phyloP scores from a whole-genome alignment of 495 filamentous ascomycete species.

The Filosporella fistucella region DNA sequence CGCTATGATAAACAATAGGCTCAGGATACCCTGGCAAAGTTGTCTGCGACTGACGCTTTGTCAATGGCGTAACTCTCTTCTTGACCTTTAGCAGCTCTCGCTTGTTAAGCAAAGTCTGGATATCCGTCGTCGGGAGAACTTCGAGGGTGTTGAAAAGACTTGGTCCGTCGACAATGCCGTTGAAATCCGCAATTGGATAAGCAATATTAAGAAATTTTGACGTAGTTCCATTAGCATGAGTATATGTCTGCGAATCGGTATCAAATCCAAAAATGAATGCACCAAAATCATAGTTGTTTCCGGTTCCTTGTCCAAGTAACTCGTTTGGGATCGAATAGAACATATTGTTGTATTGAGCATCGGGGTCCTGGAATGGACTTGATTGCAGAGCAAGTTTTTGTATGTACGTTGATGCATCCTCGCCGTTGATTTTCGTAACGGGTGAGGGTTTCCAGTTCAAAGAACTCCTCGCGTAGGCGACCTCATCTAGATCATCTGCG shows the following conservation, averaged over 20 bases:
- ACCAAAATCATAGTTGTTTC: background rate
- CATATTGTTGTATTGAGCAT: constrained; percentile 6
- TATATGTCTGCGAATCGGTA: background rate
- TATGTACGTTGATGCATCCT: background rate
- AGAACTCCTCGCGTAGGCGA: background rate
- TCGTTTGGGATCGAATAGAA: background rate
- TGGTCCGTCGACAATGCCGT: background rate
- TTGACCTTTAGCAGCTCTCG: background rate
- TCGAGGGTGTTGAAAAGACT: background rate
- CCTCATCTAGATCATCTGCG: too few relatives aligned
- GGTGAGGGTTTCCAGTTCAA: background rate
- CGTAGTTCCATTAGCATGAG: constrained; percentile 1
- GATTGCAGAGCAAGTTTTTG: background rate
- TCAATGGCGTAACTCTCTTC: too few relatives aligned
- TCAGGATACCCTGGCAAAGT: constrained; percentile 2
- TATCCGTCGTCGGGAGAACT: background rate
- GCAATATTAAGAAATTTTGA: background rate
- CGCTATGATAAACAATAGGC: background rate
- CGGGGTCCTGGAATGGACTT: background rate
- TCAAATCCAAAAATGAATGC: constrained; percentile 1
- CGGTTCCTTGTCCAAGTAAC: background rate
- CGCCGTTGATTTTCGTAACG: constrained; percentile 2
- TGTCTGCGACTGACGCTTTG: background rate
- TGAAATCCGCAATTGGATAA: background rate
- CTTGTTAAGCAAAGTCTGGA: background rate